A percentile compares a stretch with the other conserved stretches of the same genome.
phyloP scores from a whole-genome alignment of 1,139 yeast genomes.

The Chernovozyma aurita region DNA sequence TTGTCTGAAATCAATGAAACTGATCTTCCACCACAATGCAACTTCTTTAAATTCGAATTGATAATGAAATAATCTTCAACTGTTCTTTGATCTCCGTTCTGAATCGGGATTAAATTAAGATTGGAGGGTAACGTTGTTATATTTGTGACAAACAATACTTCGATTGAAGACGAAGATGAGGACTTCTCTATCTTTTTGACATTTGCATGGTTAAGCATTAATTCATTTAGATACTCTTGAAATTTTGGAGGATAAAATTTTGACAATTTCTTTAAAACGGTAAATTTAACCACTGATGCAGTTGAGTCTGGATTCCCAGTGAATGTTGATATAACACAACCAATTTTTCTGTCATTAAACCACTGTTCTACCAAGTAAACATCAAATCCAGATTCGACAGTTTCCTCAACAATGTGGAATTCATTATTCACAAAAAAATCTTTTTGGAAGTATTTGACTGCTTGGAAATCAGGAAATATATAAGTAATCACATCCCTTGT shows the following conservation, averaged over 20 bases:
- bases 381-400: slow-evolving; percentile 68
- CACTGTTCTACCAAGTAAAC: slow-evolving; percentile 91
- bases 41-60: slow-evolving; percentile 70
- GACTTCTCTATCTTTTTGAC: slow-evolving; percentile 24
- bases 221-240: slow-evolving; percentile 59
- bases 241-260: slow-evolving; percentile 56
- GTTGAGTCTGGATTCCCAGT: slow-evolving; percentile 74
- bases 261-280: slow-evolving; percentile 51
- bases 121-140: slow-evolving; percentile 75
- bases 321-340: slow-evolving; percentile 69
- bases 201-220: slow-evolving; percentile 54
- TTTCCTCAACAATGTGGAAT: slow-evolving; percentile 36
- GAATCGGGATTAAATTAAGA: slow-evolving; percentile 65
- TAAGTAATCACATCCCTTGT: slow-evolving; percentile 27
- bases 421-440: slow-evolving; percentile 36
- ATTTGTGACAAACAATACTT: slow-evolving; percentile 71
- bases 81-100: slow-evolving; percentile 54
- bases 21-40: slow-evolving; percentile 84
- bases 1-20: slow-evolving; percentile 57
- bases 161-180: slow-evolving; percentile 12
- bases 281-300: slow-evolving; percentile 58
- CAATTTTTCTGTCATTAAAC: slow-evolving; percentile 68
- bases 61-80: slow-evolving; percentile 58
- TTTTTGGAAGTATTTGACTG: slow-evolving; percentile 43
- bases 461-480: slow-evolving; percentile 48